These are phyloP conservation scores for Candida nitratophila DNA, from an alignment of 805 yeast genomes.

Conservation along the genomic window DNA sequence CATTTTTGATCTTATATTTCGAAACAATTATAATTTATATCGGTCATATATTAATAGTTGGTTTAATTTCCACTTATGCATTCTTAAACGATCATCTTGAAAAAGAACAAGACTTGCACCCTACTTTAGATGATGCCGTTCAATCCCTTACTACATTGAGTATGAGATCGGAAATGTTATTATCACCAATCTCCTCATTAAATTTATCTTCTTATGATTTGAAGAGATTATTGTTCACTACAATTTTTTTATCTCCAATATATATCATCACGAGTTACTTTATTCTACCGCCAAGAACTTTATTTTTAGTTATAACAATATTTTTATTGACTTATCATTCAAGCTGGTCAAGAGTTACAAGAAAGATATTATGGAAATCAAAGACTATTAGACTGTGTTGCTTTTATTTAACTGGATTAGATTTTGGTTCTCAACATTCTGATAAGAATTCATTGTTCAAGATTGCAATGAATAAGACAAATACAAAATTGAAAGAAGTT, in stretches of 20 bases:
- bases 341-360: conserved; percentile 72
- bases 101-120: conserved; percentile 53
- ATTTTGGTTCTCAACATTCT: conserved; percentile 39
- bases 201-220: conserved; percentile 74
- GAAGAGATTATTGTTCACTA: conserved; percentile 73
- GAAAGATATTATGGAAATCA: conserved; percentile 82
- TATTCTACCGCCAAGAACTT: conserved; percentile 61
- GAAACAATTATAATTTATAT: conserved; percentile 71
- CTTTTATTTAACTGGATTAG: conserved; percentile 83
- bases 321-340: conserved; percentile 80
- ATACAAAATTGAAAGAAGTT: conserved; percentile 26
- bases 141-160: conserved; percentile 69
- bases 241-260: conserved; percentile 78
- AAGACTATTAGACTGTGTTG: conserved; percentile 59
- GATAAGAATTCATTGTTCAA: conserved; percentile 37
- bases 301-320: conserved; percentile 52
- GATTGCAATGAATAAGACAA: conserved; percentile 48
- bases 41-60: conserved; percentile 72
- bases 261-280: conserved; percentile 66
- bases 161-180: conserved; percentile 66
- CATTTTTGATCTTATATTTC: conserved; percentile 63
- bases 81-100: conserved; percentile 49
- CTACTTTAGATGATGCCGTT: conserved; percentile 83
- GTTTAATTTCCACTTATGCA: conserved; percentile 52
- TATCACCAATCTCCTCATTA: conserved; percentile 71